Conservation (phyloP, 768 basidiomycete species). For the Tricholoma matsutake region DNA sequence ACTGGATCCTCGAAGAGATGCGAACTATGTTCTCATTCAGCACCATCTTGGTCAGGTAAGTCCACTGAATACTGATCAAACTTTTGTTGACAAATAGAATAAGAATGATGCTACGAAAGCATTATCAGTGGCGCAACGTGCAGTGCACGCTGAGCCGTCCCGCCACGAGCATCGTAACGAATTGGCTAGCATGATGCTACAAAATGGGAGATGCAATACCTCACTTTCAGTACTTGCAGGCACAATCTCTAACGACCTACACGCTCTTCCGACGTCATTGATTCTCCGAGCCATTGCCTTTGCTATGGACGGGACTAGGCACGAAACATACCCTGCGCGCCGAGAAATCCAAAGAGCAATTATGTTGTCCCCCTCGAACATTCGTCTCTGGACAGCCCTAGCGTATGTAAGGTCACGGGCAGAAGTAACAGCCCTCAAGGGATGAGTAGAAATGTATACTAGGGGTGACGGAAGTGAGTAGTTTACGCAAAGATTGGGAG, state of each 20-base stretch:
- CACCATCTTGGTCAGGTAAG: constrained; percentile 73
- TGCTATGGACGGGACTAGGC: constrained; percentile 16
- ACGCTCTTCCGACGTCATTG: constrained; percentile 39
- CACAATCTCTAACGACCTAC: constrained; percentile 26
- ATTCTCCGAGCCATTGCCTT: constrained; percentile 50
- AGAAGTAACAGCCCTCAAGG: too few relatives aligned
- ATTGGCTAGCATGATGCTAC: constrained; percentile 55
- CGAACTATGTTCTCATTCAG: constrained; percentile 68
- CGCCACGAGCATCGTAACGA: constrained; percentile 44
- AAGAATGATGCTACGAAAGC: constrained; percentile 53
- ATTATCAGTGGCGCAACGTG: constrained; percentile 50
- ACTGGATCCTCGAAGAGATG: constrained; percentile 68
- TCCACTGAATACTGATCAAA: constrained; percentile 1
- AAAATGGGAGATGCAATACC: constrained; percentile 36
- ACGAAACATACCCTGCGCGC: constrained; percentile 26
- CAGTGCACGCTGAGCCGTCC: constrained; percentile 55
- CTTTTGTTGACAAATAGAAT: background rate
- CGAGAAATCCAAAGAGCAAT: constrained; percentile 60
- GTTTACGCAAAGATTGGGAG: constrained; percentile 13
- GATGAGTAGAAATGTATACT: constrained; percentile 11
- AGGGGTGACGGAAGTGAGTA: constrained; percentile 8
- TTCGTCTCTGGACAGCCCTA: constrained; percentile 55
- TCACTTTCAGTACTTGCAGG: constrained; percentile 48
- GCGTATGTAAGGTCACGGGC: constrained; percentile 41
- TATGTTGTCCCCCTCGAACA: constrained; percentile 54